These are phyloP conservation scores for Pseudocercospora cruenta DNA, from an alignment of 2,329 filamentous ascomycete genomes.

Conservation along the genomic window DNA sequence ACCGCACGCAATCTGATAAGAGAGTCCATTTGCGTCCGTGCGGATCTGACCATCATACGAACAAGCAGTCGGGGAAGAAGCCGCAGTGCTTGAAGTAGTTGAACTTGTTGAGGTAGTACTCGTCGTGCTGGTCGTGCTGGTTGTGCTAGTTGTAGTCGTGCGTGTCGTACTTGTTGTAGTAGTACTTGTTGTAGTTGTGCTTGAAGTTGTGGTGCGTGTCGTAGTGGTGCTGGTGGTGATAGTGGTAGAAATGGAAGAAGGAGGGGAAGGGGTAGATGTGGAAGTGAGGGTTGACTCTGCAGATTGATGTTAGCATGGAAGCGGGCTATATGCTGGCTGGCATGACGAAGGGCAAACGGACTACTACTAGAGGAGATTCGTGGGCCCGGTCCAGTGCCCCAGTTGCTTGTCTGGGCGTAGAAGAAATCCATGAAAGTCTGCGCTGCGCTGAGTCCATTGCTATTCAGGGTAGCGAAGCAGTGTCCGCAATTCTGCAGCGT, in stretches of 20 bases:
- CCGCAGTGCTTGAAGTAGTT: background rate
- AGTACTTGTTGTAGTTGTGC: background rate
- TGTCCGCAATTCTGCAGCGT: constrained; percentile 41
- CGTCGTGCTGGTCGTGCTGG: background rate
- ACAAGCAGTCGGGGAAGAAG: background rate
- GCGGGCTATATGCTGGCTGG: constrained; percentile 1
- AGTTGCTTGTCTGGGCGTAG: constrained; percentile 28
- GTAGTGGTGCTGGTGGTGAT: constrained; percentile 5
- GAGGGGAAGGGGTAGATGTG: background rate
- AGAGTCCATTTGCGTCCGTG: background rate
- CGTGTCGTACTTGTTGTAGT: background rate
- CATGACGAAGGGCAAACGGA: constrained; percentile 2
- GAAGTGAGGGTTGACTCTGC: background rate
- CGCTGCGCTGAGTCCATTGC: constrained; percentile 28
- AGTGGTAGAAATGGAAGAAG: background rate
- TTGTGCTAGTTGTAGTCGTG: background rate
- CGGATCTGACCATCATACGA: background rate
- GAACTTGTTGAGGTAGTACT: background rate
- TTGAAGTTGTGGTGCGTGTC: background rate
- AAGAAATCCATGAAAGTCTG: constrained; percentile 36
- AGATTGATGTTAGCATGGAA: background rate
- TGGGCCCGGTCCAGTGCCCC: constrained; percentile 13
- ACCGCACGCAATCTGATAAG: background rate
- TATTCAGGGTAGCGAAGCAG: constrained; percentile 32
- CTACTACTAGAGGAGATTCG: constrained; percentile 15